Percentiles rank a stretch among this genome's conserved stretches.
phyloP scores from a whole-genome alignment of 163 green algal species.

The Prototheca wickerhamii region DNA sequence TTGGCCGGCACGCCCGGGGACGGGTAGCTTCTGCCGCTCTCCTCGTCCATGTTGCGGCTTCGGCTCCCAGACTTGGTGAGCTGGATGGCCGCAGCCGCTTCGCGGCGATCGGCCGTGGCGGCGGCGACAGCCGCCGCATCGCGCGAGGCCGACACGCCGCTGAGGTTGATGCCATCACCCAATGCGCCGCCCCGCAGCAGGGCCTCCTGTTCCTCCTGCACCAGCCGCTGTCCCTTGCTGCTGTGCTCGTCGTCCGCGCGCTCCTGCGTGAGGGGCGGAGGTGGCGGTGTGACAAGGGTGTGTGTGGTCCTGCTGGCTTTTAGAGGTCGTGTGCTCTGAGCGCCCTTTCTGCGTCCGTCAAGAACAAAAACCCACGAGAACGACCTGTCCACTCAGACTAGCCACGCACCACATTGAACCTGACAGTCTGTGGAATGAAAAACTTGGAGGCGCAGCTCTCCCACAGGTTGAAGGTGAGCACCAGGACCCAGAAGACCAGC shows the following conservation, averaged over 20 bases:
- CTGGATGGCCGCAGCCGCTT: background rate
- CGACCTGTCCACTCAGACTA: background rate
- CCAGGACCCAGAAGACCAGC: slow-evolving; percentile 17
- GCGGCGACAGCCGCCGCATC: background rate
- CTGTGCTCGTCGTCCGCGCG: slow-evolving; percentile 33
- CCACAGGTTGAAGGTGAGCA: slow-evolving; percentile 29
- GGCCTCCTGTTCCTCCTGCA: slow-evolving; percentile 20
- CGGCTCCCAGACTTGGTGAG: no score
- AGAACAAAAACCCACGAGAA: no score
- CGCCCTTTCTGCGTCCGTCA: no score
- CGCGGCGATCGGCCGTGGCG: background rate
- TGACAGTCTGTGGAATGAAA: slow-evolving; percentile 22
- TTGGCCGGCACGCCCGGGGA: no score
- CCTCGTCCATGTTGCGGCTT: no score
- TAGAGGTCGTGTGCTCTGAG: no score
- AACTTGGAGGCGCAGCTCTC: slow-evolving; percentile 22
- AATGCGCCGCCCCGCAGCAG: slow-evolving; percentile 14
- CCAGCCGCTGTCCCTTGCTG: slow-evolving; percentile 19
- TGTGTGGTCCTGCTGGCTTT: no score
- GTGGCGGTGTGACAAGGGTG: background rate
- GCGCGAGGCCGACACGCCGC: slow-evolving; percentile 7
- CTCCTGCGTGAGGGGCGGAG: slow-evolving; percentile 4
- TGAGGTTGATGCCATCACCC: slow-evolving; percentile 22
- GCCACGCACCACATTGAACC: slow-evolving; percentile 24
- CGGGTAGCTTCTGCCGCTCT: no score